Evolutionary conservation across 805 yeast genomes (phyloP).

Genomic region (Nakazawaea wickerhamii): DNA sequence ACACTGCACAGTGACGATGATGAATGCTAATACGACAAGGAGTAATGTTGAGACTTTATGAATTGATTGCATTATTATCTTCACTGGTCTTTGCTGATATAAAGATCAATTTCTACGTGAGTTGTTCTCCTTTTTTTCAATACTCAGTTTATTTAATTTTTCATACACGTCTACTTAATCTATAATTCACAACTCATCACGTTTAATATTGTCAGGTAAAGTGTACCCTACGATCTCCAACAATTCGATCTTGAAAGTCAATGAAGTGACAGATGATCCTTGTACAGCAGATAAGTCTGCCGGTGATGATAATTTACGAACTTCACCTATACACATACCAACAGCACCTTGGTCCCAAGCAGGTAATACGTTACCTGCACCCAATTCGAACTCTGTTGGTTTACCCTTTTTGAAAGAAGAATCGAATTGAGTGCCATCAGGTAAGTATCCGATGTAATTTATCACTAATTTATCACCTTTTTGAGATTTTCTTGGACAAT

Average conservation of each 20-base stretch:
- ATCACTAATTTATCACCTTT: conserved; percentile 66
- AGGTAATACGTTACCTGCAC: conserved; percentile 70
- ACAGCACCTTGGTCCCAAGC: conserved; percentile 88
- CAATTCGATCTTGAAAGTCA: conserved; percentile 62
- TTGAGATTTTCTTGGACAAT: conserved; percentile 53
- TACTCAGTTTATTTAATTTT: too few species aligned
- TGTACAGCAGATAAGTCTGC: conserved; percentile 65
- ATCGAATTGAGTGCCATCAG: conserved; percentile 70
- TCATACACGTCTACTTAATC: too few species aligned
- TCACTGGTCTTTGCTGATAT: too few species aligned
- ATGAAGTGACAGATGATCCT: conserved; percentile 71
- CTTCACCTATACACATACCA: conserved; percentile 81
- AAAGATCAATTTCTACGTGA: too few species aligned
- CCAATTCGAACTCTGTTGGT: conserved; percentile 69
- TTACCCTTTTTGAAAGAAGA: conserved; percentile 56
- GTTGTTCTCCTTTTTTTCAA: too few species aligned
- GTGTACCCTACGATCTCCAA: conserved; percentile 40
- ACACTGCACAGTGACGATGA: background rate
- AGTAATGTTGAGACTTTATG: background rate
- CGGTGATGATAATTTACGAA: conserved; percentile 74
- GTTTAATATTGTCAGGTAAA: conserved; percentile 6
- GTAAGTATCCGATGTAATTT: conserved; percentile 71
- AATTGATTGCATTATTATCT: background rate
- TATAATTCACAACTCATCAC: conserved; percentile 4
- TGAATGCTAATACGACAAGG: background rate